Conservation (phyloP, 768 basidiomycete genomes). For the Agrocybe praecox region DNA sequence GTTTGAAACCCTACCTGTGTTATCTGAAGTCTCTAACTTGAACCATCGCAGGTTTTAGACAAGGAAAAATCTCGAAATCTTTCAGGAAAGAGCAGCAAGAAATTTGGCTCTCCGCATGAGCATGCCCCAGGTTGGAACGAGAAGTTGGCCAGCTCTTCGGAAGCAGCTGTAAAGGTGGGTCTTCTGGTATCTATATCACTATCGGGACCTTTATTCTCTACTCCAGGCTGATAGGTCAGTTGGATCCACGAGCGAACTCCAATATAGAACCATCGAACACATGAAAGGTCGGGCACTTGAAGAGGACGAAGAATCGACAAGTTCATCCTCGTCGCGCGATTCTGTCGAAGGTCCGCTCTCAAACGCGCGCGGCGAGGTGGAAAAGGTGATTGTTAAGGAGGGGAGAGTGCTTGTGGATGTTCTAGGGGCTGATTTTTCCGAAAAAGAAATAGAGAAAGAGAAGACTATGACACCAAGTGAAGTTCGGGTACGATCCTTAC, state of each 20-base stretch:
- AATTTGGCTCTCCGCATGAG: constrained; percentile 48
- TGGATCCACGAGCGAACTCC: constrained; percentile 33
- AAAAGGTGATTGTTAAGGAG: constrained; percentile 28
- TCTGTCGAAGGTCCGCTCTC: constrained; percentile 48
- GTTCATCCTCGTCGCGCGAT: constrained; percentile 41
- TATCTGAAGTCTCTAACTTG: too few relatives aligned
- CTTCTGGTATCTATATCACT: not conserved
- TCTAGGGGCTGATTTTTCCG: constrained; percentile 9
- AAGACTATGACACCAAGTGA: constrained; percentile 31
- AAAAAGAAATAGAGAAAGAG: constrained; percentile 14
- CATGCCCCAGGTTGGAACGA: constrained; percentile 78
- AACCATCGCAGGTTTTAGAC: constrained; percentile 42
- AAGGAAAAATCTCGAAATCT: constrained; percentile 56
- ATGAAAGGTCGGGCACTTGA: constrained; percentile 35
- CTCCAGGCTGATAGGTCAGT: constrained; percentile 44
- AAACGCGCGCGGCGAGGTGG: constrained; percentile 19
- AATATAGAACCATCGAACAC: constrained; percentile 44
- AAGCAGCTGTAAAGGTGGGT: constrained; percentile 64
- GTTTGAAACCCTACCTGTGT: not conserved
- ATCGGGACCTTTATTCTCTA: not conserved
- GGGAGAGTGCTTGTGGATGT: constrained; percentile 18
- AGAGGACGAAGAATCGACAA: constrained; percentile 34
- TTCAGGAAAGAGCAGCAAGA: constrained; percentile 37
- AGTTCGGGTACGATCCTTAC: constrained; percentile 24
- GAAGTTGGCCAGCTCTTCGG: constrained; percentile 60